Evolutionary conservation across 2,329 filamentous ascomycete genomes (phyloP).

Genomic region (Curvularia verruculosa): DNA sequence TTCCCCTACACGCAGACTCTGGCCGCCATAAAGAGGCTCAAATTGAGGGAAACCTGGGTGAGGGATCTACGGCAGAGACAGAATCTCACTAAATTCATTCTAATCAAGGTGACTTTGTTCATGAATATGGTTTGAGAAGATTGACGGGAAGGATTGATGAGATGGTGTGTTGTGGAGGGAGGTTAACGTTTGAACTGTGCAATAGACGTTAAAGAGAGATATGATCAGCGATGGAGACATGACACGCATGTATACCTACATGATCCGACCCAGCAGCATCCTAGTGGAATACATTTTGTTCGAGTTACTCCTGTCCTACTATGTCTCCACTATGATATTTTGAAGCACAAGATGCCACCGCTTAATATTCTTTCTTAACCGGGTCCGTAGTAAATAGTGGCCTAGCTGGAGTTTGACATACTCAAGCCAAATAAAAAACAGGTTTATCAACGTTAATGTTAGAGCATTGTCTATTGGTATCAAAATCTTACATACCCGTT

Average conservation of each 20-base stretch:
- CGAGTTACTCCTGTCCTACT: background rate
- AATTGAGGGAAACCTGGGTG: background rate
- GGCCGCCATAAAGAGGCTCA: slow-evolving; percentile 10
- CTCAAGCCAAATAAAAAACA: background rate
- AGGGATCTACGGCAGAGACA: background rate
- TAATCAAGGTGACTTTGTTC: background rate
- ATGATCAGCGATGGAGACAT: background rate
- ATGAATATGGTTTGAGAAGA: background rate
- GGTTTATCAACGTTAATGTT: background rate
- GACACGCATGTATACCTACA: slow-evolving; percentile 4
- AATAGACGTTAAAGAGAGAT: background rate
- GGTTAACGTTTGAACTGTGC: background rate
- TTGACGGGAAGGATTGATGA: background rate
- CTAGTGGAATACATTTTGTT: background rate
- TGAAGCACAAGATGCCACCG: background rate
- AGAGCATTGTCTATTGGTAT: slow-evolving; percentile 13
- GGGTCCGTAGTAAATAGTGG: background rate
- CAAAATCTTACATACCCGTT: slow-evolving; percentile 4
- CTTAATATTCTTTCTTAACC: background rate
- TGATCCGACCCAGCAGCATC: background rate
- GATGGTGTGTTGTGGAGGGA: background rate
- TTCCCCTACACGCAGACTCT: slow-evolving; percentile 5
- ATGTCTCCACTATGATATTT: background rate
- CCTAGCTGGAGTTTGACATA: background rate
- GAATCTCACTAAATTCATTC: background rate